Base-by-base conservation (phyloP, 176 grass and related monocot genomes). In the Carex cristatella region DNA sequence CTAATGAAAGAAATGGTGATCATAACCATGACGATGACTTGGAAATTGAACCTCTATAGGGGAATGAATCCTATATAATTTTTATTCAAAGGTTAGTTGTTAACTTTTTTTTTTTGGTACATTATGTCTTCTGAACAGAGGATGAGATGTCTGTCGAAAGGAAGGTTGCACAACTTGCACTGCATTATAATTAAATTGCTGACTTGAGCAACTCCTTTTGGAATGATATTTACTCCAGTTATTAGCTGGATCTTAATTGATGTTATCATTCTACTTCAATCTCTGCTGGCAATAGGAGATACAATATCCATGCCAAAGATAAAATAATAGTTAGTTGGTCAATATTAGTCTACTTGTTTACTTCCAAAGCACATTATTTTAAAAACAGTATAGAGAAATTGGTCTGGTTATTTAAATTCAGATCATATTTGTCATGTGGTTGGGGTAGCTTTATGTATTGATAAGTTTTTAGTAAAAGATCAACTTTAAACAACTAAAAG, bases 1-100 rank as follows among this genome's bases (percentile, higher is more conserved):
- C 60, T 33, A 33, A 73, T 1, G 87, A 86, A 76, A 64, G 54
- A 65, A 81, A 67, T 58, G 83, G 28, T 7, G 32, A 56, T 10
- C 84, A 87, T 79, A 78, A 49, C 13, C 82, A 94, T 9, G 88
- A 94, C 12, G 68, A 88, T 69, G 87, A 85, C 46, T 65, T 94
- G 62, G 92, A 92, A 73, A 88, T 94, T 81, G 88, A 91, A 72
- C 92, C 92, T 85, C 71, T 94, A 18, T 94, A 91, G 80, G 57
- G 19, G 31, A 53, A 78, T 54, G 5, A 32, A 61, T 63, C 42
- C 65, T 53, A 44, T 31, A 70, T 58, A 18, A 79, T n/a, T 51
- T 23, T 53, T 49, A 70, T 78, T 44, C 30, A 83, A 80, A 69
- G 85, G 30, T 83, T 10, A 30, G 79, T 65, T 46, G 49, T 82